Conservation (phyloP, 225 moss, liverwort and hornwort genomes). For the Pleurozium schreberi region DNA sequence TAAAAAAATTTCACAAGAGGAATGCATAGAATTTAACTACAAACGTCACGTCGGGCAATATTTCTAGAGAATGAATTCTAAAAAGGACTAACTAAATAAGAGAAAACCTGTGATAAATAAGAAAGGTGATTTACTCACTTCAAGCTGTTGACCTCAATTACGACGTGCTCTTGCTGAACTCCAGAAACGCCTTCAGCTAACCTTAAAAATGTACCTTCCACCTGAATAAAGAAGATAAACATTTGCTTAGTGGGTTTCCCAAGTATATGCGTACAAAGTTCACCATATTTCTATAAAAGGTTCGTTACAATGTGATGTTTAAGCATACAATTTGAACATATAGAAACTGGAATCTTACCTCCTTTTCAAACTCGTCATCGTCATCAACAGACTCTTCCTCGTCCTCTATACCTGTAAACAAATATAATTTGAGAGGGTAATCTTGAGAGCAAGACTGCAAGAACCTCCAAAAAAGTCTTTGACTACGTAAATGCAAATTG, state of each 20-base stretch:
- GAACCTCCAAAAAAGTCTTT: background rate
- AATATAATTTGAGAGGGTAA: background rate
- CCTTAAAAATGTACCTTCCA: slow-evolving; percentile 79
- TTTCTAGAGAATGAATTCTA: background rate
- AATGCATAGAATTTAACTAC: background rate
- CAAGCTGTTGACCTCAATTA: slow-evolving; percentile 81
- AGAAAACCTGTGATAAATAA: background rate
- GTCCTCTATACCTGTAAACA: slow-evolving; percentile 48
- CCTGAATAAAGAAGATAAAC: slow-evolving; percentile 22
- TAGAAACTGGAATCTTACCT: slow-evolving; percentile 23
- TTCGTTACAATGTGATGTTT: background rate
- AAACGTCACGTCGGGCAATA: background rate
- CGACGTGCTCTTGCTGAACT: slow-evolving; percentile 70
- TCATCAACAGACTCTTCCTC: slow-evolving; percentile 58
- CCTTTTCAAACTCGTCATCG: slow-evolving; percentile 69
- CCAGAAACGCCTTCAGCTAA: slow-evolving; percentile 73
- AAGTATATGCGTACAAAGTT: background rate
- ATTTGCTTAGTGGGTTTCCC: background rate
- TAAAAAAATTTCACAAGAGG: background rate
- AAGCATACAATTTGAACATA: background rate
- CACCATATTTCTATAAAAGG: background rate
- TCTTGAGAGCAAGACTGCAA: background rate
- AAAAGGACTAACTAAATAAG: background rate
- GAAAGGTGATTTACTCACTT: slow-evolving; percentile 49
- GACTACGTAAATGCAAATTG: background rate